These are phyloP conservation scores for Yamadazyma laniorum DNA, from an alignment of 805 yeast species.

Conservation along the genomic window DNA sequence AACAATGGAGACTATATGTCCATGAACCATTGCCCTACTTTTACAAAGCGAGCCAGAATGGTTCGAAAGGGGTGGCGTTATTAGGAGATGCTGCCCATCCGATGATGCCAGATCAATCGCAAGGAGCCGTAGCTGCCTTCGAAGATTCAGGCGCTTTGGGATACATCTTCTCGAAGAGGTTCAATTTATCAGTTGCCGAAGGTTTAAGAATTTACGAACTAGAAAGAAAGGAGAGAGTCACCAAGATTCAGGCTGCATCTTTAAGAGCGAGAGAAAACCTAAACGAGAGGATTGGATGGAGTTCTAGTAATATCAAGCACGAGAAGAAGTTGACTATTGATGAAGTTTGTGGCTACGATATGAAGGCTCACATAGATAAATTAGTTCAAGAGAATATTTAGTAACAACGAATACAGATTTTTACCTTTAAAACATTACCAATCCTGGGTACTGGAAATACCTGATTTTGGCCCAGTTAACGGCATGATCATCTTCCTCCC, in stretches of 20 bases:
- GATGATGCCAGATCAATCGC: conserved; percentile 22
- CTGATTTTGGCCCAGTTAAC: conserved; percentile 32
- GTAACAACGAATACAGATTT: background rate
- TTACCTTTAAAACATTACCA: conserved; percentile 25
- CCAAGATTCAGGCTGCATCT: conserved; percentile 29
- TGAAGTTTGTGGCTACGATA: conserved; percentile 30
- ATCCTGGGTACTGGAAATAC: conserved; percentile 25
- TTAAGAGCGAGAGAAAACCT: conserved; percentile 29
- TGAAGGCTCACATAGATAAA: conserved; percentile 23
- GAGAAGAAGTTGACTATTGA: conserved; percentile 24
- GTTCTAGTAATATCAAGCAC: conserved; percentile 17
- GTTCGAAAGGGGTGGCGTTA: conserved; percentile 16
- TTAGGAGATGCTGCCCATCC: conserved; percentile 26
- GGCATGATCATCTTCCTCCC: conserved; percentile 21
- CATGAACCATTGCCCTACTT: conserved; percentile 19
- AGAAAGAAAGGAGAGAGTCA: conserved; percentile 27
- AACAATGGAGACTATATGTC: conserved; percentile 17
- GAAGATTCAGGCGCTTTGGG: conserved; percentile 23
- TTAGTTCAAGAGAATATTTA: conserved; percentile 7
- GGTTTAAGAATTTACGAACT: conserved; percentile 22
- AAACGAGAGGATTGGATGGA: conserved; percentile 31
- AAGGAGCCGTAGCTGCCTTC: conserved; percentile 23
- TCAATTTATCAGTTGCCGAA: conserved; percentile 19
- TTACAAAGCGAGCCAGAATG: conserved; percentile 15
- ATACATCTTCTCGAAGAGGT: conserved; percentile 23